These are phyloP conservation scores for Paramecium biaurelia DNA, from an alignment of 73 alveolate genomes.

Conservation along the genomic window DNA sequence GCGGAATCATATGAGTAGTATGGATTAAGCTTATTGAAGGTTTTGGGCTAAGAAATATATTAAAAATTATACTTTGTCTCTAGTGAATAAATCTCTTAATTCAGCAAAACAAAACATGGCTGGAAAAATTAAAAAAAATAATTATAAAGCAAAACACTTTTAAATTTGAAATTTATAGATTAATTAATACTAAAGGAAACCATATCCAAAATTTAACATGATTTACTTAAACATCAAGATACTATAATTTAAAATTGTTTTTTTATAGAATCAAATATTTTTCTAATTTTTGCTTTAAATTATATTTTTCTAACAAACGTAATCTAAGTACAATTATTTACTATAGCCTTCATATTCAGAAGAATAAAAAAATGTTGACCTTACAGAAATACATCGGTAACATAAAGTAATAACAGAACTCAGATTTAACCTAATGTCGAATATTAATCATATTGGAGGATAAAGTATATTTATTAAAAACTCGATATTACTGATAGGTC, in stretches of 20 bases:
- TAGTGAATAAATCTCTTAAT: background rate
- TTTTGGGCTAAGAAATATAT: background rate
- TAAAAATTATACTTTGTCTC: background rate
- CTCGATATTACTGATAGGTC: constrained; percentile 76
- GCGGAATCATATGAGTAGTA: background rate
- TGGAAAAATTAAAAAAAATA: background rate
- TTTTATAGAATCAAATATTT: background rate
- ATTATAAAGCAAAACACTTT: background rate
- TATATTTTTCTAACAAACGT: background rate
- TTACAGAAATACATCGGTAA: too few species aligned
- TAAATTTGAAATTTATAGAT: background rate
- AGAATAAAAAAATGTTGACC: too few species aligned
- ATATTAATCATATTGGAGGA: constrained; percentile 50
- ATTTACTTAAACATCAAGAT: background rate
- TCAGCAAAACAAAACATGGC: constrained; percentile 8
- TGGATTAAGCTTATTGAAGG: background rate
- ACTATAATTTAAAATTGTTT: background rate
- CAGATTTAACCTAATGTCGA: too few species aligned
- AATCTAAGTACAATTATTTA: background rate
- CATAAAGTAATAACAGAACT: too few species aligned
- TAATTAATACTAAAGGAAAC: background rate
- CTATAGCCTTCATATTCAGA: too few species aligned
- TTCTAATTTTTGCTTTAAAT: background rate
- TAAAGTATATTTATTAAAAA: constrained; percentile 73
- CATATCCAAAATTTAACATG: background rate